Evolutionary conservation across 345 rosid species (phyloP), one percentile per base, ranked within the genome.

Genomic region (Salix caprea): DNA sequence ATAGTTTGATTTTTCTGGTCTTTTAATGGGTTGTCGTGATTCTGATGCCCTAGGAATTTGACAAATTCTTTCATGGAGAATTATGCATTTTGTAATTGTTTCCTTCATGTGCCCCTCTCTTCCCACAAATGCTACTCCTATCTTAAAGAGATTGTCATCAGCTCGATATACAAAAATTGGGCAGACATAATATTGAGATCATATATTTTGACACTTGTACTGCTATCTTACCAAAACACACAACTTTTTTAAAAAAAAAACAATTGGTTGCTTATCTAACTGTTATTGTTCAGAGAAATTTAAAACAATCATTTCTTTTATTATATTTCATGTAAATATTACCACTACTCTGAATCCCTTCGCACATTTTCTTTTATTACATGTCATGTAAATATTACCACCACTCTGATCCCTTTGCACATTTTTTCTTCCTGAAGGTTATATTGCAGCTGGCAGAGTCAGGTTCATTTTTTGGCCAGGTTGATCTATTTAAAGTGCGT

Each of bases 381-480:
- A 5, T 24, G 36, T 18, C 23, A 40, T 24, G 52, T 72, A 56
- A 72, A 54, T n/a, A 16, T 74, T n/a, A 68, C 34, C 46, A 65
- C 69, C 42, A 52, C 48, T 65, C 46, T 30, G 76, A 82, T 71
- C 67, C 58, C 8, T 52, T 73, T 16, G 46, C 65, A 6, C 76
- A 21, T 34, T 74, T 65, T 76, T 84, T 77, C 64, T 48, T 79
- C 77, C 19, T 88, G 83, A 82, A 93, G 98, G 95, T 92, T 69
- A 92, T 93, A 74, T 83, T 96, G 87, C 99, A 96, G 84, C 87
- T 96, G 87, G 97, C 97, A 65, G 97, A 96, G 86, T 93, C 95
- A 13, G 96, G 92, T 64, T 92, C 98, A 44, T 90, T 91, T 86
- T 90, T 96, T 28, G 89, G 96, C 77, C 98, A 93, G 89, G 99